A percentile compares a stretch with the other conserved stretches of the same genome.
Conservation (phyloP, 2,329 filamentous ascomycete genomes). For the Cytospora chrysosperma region DNA sequence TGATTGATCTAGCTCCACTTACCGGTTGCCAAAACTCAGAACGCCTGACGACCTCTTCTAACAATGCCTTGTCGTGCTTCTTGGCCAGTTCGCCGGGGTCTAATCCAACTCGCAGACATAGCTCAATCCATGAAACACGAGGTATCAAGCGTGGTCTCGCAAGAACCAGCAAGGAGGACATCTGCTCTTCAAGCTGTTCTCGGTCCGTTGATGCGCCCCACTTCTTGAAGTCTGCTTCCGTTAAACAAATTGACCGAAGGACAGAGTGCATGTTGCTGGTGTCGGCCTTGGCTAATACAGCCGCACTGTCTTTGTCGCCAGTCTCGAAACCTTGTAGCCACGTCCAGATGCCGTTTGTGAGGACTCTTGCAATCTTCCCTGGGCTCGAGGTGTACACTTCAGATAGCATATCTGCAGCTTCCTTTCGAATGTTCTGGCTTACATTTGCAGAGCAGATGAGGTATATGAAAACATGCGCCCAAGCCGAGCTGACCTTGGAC, state of each 20-base stretch:
- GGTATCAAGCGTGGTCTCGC: slow-evolving; percentile 77
- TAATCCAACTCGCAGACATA: slow-evolving; percentile 74
- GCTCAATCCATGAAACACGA: slow-evolving; percentile 81
- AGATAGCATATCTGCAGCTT: slow-evolving; percentile 61
- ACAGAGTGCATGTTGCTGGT: slow-evolving; percentile 61
- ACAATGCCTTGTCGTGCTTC: slow-evolving; percentile 60
- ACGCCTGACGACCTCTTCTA: slow-evolving; percentile 62
- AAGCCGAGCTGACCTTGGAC: slow-evolving; percentile 60
- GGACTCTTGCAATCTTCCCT: slow-evolving; percentile 55
- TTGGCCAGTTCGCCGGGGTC: slow-evolving; percentile 80
- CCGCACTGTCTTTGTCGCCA: slow-evolving; percentile 76
- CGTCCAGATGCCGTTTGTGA: slow-evolving; percentile 75
- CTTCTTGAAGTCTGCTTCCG: slow-evolving; percentile 48
- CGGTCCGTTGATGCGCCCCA: slow-evolving; percentile 47
- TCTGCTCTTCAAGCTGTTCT: slow-evolving; percentile 62
- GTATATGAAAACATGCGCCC: slow-evolving; percentile 86
- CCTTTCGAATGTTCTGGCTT: slow-evolving; percentile 61
- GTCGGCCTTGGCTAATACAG: slow-evolving; percentile 63
- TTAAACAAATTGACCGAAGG: slow-evolving; percentile 62
- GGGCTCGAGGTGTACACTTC: slow-evolving; percentile 62
- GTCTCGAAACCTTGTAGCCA: slow-evolving; percentile 69
- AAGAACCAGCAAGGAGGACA: slow-evolving; percentile 75
- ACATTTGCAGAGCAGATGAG: slow-evolving; percentile 64
- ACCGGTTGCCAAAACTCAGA: slow-evolving; percentile 23
- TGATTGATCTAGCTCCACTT: slow-evolving; percentile 1